Evolutionary conservation across 1,284 basidiomycete species (phyloP), one percentile per base, ranked within the genome.

Genomic region (Ceratobasidium sp.): DNA sequence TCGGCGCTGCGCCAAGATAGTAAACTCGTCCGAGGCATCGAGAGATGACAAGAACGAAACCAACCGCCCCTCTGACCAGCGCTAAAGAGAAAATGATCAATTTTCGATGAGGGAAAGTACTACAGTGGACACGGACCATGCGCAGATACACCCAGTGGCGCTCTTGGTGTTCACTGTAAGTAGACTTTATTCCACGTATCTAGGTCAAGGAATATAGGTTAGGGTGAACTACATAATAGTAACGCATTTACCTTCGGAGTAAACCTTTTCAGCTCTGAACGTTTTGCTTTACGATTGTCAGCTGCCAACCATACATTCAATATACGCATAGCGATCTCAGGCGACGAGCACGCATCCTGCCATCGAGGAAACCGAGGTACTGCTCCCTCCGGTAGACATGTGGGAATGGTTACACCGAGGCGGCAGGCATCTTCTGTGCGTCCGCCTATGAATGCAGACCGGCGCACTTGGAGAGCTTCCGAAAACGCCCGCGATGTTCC

Each of bases 71-170:
- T 73, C 59, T 13, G 71, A 73, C 48, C 59, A 48, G 22, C 58
- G 46, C 71, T 73, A 62, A 29, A 53, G 4, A 24, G 16, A 59
- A 8, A 29, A 24, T 6, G n/a, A 53, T 62, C 22, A 66, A 13
- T n/a, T 24, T 22, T 51, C 4, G 41, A 29, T 37, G 31, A 8
- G 14, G 22, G 8, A 22, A 4, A n/a, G 22, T 24, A 5, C 16
- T 14, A n/a, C 16, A 11, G 37, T 6, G 7, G 31, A 16, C 27
- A 73, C 71, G 22, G 8, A 73, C 71, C 71, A 73, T 53, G 37
- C 59, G 59, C 24, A 73, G n/a, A 34, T 73, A 73, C 46, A 63
- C n/a, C 71, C 71, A 73, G 43, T 73, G 59, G n/a, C 71, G 71
- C 49, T 73, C 71, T n/a, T 73, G 59, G 37, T 73, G 71, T 24